These are phyloP conservation scores for Pyricularia pennisetigena DNA, from an alignment of 2,329 filamentous ascomycete species.

Conservation along the genomic window DNA sequence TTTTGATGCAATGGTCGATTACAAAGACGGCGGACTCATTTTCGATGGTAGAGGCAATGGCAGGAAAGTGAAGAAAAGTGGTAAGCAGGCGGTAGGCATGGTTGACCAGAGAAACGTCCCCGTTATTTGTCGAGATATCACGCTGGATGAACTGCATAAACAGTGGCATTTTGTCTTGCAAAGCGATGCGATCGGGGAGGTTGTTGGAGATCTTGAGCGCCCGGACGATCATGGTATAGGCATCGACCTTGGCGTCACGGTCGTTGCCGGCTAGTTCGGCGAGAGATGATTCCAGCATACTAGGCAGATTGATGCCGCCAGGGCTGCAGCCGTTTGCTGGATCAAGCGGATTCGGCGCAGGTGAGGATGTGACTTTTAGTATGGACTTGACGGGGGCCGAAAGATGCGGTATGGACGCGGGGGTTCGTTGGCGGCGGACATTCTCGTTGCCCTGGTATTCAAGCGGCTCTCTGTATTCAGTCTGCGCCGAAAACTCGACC, in stretches of 20 bases:
- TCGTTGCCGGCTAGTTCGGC: slow-evolving; percentile 71
- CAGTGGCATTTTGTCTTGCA: slow-evolving; percentile 66
- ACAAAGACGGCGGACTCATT: slow-evolving; percentile 74
- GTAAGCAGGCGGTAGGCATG: slow-evolving; percentile 71
- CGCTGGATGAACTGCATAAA: slow-evolving; percentile 76
- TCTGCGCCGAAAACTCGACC: slow-evolving; percentile 46
- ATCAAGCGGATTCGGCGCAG: slow-evolving; percentile 35
- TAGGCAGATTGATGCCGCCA: slow-evolving; percentile 48
- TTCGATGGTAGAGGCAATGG: slow-evolving; percentile 60
- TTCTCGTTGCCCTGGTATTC: slow-evolving; percentile 28
- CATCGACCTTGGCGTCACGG: slow-evolving; percentile 66
- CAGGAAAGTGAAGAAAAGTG: slow-evolving; percentile 64
- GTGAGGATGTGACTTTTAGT: slow-evolving; percentile 54
- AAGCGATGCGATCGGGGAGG: slow-evolving; percentile 62
- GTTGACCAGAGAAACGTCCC: slow-evolving; percentile 61
- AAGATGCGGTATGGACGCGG: slow-evolving; percentile 19
- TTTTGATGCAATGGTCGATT: slow-evolving; percentile 68
- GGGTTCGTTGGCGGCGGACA: slow-evolving; percentile 30
- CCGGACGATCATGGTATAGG: slow-evolving; percentile 71
- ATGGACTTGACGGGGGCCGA: slow-evolving; percentile 55
- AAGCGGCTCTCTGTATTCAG: slow-evolving; percentile 46
- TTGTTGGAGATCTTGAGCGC: slow-evolving; percentile 75
- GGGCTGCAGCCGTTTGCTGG: slow-evolving; percentile 32
- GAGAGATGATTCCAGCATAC: slow-evolving; percentile 77
- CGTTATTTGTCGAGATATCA: slow-evolving; percentile 57